Conservation (phyloP, 2,329 filamentous ascomycete species). For the Paecilomyces sp. region DNA sequence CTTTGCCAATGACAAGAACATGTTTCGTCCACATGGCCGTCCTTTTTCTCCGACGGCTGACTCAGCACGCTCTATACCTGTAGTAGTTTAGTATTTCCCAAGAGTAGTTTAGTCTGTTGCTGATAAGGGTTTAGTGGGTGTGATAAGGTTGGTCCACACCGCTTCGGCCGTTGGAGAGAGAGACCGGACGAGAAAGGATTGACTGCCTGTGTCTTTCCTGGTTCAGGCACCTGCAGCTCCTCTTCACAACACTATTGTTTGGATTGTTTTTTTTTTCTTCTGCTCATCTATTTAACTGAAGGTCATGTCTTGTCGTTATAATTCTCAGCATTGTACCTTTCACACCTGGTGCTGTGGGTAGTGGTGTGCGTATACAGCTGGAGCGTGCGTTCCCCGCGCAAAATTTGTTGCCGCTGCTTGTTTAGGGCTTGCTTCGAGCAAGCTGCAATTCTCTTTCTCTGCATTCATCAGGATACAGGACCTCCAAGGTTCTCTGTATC, state of each 20-base stretch:
- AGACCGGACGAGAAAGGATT: not conserved
- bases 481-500: not conserved
- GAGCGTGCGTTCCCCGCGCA: not conserved
- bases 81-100: not conserved
- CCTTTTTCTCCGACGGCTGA: not conserved
- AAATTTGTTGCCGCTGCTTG: not conserved
- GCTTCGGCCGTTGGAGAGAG: not conserved
- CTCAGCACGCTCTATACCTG: not conserved
- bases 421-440: not conserved
- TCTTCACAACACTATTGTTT: not conserved
- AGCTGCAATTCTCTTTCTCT: not conserved
- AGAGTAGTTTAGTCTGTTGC: no score
- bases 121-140: not conserved
- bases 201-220: not conserved
- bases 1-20: not conserved
- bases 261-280: not conserved
- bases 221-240: not conserved
- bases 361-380: not conserved
- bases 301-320: not conserved
- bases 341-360: not conserved
- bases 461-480: not conserved
- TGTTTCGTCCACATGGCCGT: not conserved
- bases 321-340: not conserved
- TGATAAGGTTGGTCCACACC: not conserved
- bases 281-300: not conserved